Base-by-base conservation (phyloP, 2,329 filamentous ascomycete genomes). In the Xylaria sp. region DNA sequence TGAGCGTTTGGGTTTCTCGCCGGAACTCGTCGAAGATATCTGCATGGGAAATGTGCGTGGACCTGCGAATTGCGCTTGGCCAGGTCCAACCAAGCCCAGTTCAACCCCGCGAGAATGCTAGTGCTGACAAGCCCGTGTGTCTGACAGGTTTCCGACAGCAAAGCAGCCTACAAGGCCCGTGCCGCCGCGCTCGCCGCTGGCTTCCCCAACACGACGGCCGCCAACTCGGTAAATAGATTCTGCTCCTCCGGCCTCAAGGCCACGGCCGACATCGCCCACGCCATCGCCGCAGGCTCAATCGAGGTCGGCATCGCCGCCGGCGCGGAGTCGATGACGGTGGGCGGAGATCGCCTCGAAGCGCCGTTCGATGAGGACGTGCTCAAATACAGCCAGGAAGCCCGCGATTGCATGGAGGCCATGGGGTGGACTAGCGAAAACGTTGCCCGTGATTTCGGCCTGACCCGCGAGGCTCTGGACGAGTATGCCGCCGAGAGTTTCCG, bases 401-500 rank as follows among this genome's bases (percentile, higher is more conserved):
- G 81, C 53, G 95, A 98, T 82, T 96, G 94, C 85, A 88, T 95
- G 88, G 88, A 94, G 85, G 92, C 95, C 72, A 99, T 99, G 96
- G 96, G 96, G 25, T 96, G 97, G 88, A 99, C 96, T 2, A 95
- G 91, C 66, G 96, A 99, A 84, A 98, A 98, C 78, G 94, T 99
- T 31, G 93, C 91, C 74, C 89, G 89, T 55, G 96, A 98, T 82
- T 98, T 98, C 80, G 88, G 91, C 77, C 90, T 99, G 77, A 82
- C 88, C 1, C 88, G 96, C 68, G 89, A 94, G 77, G 82, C 83
- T 78, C 92, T 98, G 82, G 96, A 99, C 80, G 84, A 86, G 72
- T 98, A 90, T 79, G 93, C 96, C 0, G 92, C 92, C 10, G 93
- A 96, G 83, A 94, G 90, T 51, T 99, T 94, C 84, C 87, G 90